Conservation (phyloP, 441 rosid genomes). For the Corymbia calophylla region DNA sequence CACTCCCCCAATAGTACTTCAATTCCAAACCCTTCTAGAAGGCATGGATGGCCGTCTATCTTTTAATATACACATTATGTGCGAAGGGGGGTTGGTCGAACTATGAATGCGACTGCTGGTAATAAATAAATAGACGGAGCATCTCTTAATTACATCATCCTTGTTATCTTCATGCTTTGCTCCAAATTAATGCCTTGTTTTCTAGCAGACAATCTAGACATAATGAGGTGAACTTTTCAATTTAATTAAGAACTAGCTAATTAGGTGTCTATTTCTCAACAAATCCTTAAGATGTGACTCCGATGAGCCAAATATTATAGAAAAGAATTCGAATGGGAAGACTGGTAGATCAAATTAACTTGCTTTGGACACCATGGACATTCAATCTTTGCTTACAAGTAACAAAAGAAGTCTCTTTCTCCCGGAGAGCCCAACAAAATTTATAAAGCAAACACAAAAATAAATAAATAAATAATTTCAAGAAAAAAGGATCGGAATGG, state of each 20-base stretch:
- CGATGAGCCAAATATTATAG: neutral
- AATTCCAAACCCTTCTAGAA: neutral
- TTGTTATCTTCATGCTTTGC: neutral
- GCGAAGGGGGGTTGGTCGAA: neutral
- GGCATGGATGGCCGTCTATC: neutral
- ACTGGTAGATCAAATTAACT: neutral
- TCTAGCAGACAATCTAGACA: neutral
- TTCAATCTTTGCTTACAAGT: neutral
- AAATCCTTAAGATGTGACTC: neutral
- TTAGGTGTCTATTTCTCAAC: neutral
- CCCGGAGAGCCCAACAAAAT: neutral
- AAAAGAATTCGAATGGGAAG: neutral
- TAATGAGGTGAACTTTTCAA: neutral
- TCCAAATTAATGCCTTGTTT: neutral
- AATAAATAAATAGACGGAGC: neutral
- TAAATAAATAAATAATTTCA: neutral
- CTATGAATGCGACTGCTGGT: neutral
- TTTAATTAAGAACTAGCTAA: neutral
- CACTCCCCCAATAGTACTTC: neutral
- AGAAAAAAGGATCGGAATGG: neutral
- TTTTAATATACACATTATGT: neutral
- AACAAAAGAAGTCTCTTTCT: neutral
- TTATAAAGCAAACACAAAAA: neutral
- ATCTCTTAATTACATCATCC: neutral
- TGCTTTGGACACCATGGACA: neutral